A percentile compares a stretch with the other conserved stretches of the same genome.
phyloP scores from a whole-genome alignment of 441 rosid genomes.

The Manihot esculenta region DNA sequence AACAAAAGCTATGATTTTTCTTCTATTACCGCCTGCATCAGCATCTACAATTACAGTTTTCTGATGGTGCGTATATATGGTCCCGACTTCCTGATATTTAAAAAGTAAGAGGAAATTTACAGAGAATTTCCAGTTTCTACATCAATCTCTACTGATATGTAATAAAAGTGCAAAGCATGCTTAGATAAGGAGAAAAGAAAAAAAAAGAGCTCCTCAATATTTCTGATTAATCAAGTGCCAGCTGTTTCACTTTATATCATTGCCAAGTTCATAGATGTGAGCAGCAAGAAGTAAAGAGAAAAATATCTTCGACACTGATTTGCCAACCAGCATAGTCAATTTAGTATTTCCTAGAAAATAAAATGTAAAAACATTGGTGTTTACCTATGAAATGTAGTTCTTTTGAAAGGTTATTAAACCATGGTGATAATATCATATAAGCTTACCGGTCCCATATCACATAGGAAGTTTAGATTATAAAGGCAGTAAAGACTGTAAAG shows the following conservation, averaged over 20 bases:
- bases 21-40: constrained; percentile 68
- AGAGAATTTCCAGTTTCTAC: constrained; percentile 3
- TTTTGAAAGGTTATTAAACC: too few relatives aligned
- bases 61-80: constrained; percentile 97
- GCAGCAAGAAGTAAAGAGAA: not conserved
- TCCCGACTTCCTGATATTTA: constrained; percentile 76
- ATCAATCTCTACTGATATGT: not conserved
- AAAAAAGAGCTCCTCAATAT: not conserved
- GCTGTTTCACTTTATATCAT: not conserved
- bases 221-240: not conserved
- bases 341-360: too few relatives aligned
- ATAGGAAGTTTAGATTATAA: too few relatives aligned
- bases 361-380: too few relatives aligned
- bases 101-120: constrained; percentile 10
- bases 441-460: too few relatives aligned
- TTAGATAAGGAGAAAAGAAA: not conserved
- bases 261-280: not conserved
- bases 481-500: too few relatives aligned
- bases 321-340: too few relatives aligned
- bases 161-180: not conserved
- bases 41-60: constrained; percentile 94
- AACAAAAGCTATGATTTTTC: constrained; percentile 90
- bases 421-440: too few relatives aligned
- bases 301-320: too few relatives aligned
- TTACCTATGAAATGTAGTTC: too few relatives aligned